These are phyloP conservation scores for Phytopythium montanum DNA, from an alignment of 352 stramenopile species.

Conservation along the genomic window DNA sequence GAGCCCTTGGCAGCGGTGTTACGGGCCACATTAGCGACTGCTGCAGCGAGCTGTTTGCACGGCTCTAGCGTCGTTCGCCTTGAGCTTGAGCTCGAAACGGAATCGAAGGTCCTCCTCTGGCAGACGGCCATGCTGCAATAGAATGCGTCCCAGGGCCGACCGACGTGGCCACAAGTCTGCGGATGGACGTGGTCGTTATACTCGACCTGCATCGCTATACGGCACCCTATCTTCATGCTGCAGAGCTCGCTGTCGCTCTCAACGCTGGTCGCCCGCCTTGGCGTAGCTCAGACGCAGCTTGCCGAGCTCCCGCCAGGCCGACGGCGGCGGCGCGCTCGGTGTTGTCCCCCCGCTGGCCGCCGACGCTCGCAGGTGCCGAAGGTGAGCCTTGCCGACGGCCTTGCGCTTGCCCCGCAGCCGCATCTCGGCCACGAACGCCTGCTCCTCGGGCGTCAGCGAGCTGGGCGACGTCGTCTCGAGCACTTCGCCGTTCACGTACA, in stretches of 20 bases:
- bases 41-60: too few relatives aligned
- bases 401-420: slow-evolving; percentile 45
- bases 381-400: slow-evolving; percentile 20
- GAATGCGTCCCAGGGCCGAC: neutral
- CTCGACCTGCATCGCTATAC: neutral
- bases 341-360: neutral
- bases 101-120: neutral
- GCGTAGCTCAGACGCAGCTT: slow-evolving; percentile 34
- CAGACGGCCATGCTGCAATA: neutral
- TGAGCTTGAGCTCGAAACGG: too few relatives aligned
- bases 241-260: neutral
- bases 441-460: slow-evolving; percentile 32
- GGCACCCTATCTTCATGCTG: too few relatives aligned
- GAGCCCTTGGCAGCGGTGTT: too few relatives aligned
- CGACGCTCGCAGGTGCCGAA: slow-evolving; percentile 12
- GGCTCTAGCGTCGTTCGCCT: too few relatives aligned
- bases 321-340: neutral
- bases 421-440: slow-evolving; percentile 44
- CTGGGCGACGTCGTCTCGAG: slow-evolving; percentile 24
- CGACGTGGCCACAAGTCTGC: too few relatives aligned
- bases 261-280: slow-evolving; percentile 10
- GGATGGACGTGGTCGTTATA: neutral
- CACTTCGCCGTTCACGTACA: slow-evolving; percentile 48
- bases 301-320: slow-evolving; percentile 24
- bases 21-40: too few relatives aligned